These are phyloP conservation scores for Hygrocybe coccinea DNA, from an alignment of 768 basidiomycete genomes.

Conservation along the genomic window DNA sequence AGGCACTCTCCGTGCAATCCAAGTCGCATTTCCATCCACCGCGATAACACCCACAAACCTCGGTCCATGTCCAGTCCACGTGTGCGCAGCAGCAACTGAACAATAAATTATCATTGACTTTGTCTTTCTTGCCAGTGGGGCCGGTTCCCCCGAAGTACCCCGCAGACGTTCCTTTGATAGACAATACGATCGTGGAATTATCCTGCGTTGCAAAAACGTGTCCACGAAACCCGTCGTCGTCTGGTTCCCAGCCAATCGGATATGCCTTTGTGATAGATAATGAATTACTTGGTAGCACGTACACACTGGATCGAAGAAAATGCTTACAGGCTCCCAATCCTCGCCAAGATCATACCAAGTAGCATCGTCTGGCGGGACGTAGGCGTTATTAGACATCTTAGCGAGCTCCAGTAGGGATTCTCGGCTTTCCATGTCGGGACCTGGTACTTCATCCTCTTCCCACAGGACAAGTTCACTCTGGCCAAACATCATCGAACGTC, in stretches of 20 bases:
- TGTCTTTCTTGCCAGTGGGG: conserved; percentile 87
- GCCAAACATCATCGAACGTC: conserved; percentile 41
- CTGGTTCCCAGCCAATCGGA: conserved; percentile 90
- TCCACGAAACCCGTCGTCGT: conserved; percentile 83
- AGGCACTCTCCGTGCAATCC: conserved; percentile 67
- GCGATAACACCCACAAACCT: conserved; percentile 86
- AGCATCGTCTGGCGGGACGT: conserved; percentile 54
- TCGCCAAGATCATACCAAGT: conserved; percentile 76
- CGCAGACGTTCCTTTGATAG: conserved; percentile 84
- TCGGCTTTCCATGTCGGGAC: conserved; percentile 72
- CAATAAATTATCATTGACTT: conserved; percentile 86
- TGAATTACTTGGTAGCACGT: conserved; percentile 2
- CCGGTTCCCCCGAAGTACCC: conserved; percentile 68
- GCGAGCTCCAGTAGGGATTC: conserved; percentile 77
- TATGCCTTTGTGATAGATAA: conserved; percentile 43
- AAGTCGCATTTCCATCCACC: conserved; percentile 78
- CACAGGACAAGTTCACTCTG: conserved; percentile 52
- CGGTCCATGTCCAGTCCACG: conserved; percentile 89
- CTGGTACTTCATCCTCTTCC: conserved; percentile 69
- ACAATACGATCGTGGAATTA: conserved; percentile 79
- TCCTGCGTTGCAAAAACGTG: conserved; percentile 83
- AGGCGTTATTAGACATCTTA: conserved; percentile 95
- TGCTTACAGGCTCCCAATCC: conserved; percentile 55
- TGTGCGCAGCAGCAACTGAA: conserved; percentile 94
- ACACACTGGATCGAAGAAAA: not conserved